phyloP scores from a whole-genome alignment of 345 rosid genomes.

The Rhodomyrtus tomentosa region DNA sequence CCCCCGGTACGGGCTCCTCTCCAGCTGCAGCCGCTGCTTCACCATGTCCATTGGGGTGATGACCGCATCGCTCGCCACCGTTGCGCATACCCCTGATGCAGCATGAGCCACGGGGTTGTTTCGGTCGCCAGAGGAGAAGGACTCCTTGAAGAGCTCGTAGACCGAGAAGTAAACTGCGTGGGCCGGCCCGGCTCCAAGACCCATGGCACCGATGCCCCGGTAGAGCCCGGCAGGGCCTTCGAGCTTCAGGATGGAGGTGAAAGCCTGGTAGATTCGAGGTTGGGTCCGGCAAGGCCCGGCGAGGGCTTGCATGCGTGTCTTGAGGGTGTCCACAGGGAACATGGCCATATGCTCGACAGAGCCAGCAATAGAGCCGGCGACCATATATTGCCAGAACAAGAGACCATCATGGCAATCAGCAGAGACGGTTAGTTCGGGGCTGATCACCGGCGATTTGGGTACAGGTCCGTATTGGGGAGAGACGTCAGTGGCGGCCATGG shows the following conservation, averaged over 20 bases:
- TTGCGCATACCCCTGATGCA: constrained; percentile 73
- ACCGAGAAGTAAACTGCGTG: constrained; percentile 97
- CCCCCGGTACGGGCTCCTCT: constrained; percentile 44
- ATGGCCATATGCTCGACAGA: constrained; percentile 93
- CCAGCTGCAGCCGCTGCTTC: constrained; percentile 86
- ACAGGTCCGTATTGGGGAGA: constrained; percentile 40
- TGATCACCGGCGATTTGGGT: constrained; percentile 1
- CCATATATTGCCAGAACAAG: constrained; percentile 85
- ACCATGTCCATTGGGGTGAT: constrained; percentile 98
- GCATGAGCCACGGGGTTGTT: constrained; percentile 79
- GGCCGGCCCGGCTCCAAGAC: constrained; percentile 98
- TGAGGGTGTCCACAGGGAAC: constrained; percentile 96
- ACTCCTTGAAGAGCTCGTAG: constrained; percentile 69
- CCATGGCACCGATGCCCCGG: constrained; percentile 97
- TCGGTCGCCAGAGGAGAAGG: constrained; percentile 47
- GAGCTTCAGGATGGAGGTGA: constrained; percentile 50
- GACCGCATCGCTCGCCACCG: constrained; percentile 85
- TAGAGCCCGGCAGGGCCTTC: constrained; percentile 68
- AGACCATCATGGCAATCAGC: constrained; percentile 29
- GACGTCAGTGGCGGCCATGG: constrained; percentile 33
- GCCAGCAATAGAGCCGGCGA: constrained; percentile 93
- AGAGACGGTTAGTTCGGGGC: neutral
- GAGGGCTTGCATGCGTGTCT: constrained; percentile 94
- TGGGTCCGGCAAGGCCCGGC: constrained; percentile 44
- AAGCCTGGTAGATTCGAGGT: constrained; percentile 31